Evolutionary conservation across 495 filamentous ascomycete genomes (phyloP).

Genomic region (Talaromyces stipitatus): DNA sequence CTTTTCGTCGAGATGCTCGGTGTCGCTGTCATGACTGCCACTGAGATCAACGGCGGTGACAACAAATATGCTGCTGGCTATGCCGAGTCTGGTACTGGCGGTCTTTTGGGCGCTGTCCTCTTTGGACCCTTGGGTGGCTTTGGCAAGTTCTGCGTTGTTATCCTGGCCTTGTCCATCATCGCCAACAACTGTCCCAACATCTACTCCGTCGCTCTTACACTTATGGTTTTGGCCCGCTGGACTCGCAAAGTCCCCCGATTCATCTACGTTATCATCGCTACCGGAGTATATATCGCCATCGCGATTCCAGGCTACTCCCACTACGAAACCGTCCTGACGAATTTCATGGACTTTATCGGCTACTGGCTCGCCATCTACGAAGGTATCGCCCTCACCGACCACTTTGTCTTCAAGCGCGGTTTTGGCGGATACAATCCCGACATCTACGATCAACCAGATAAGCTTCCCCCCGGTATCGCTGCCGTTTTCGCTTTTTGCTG

Average conservation of each 20-base stretch:
- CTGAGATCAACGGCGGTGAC: constrained; percentile 35
- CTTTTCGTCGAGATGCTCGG: constrained; percentile 76
- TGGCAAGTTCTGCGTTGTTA: constrained; percentile 74
- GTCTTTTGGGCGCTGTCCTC: constrained; percentile 61
- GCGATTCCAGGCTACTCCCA: constrained; percentile 69
- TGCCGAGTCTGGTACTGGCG: constrained; percentile 54
- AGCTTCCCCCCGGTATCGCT: constrained; percentile 65
- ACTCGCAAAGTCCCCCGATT: constrained; percentile 68
- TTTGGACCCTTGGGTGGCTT: constrained; percentile 61
- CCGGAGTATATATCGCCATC: constrained; percentile 64
- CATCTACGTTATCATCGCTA: constrained; percentile 64
- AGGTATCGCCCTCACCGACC: constrained; percentile 62
- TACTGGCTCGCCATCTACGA: constrained; percentile 86
- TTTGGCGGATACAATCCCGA: constrained; percentile 54
- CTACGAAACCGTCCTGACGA: constrained; percentile 64
- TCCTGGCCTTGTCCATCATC: constrained; percentile 72
- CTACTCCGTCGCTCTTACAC: constrained; percentile 70
- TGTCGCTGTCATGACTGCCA: constrained; percentile 63
- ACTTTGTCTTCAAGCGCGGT: constrained; percentile 68
- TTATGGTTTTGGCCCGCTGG: constrained; percentile 61
- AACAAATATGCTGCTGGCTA: constrained; percentile 58
- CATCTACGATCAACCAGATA: constrained; percentile 49
- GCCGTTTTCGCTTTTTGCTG: constrained; percentile 59
- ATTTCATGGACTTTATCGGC: constrained; percentile 73
- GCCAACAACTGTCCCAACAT: constrained; percentile 88